Evolutionary conservation across 2,329 filamentous ascomycete genomes (phyloP), one percentile per base, ranked within the genome.

Genomic region (Hymenoscyphus fraxineus): DNA sequence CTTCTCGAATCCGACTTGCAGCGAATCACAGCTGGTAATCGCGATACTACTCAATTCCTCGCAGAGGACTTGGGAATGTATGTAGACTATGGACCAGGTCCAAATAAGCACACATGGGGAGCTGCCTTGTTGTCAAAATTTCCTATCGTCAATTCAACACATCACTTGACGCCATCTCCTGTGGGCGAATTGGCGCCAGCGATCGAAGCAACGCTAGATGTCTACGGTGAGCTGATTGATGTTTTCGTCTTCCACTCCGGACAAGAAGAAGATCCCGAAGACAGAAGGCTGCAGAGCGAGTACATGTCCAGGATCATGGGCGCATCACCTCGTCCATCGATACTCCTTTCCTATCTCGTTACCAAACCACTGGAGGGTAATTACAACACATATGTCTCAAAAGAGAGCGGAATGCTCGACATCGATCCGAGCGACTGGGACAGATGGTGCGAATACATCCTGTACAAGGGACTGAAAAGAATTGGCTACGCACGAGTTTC

Each of bases 61-160:
- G 93, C 95, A 22, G 94, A 98, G 76, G 93, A 99, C 70, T 84
- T 99, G 12, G 95, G 95, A 71, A 99, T 99, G 95, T 99, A 97
- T 74, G 93, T 96, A 59, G 95, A 99, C 80, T 97, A 93, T 73
- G 95, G 95, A 63, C 95, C 95, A 38, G 95, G 95, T 1, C 95
- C 95, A 6, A 97, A 99, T 84, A 99, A 98, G 80, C 95, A 99
- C 80, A 99, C 95, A 0, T 99, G 95, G 95, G 95, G 95, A 60
- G 87, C 89, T 10, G 95, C 93, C 27, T 82, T 99, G 56, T 84
- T 99, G 3, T 97, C 93, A 72, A 98, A 98, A 75, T 99, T 98
- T 81, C 95, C 95, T 3, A 99, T 99, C 73, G 78, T 99, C 66
- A 97, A 98, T 79, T 97, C 92, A 1, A 97, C 93, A 27, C 95